Evolutionary conservation across 2,329 filamentous ascomycete genomes (phyloP).

Genomic region (Ceratocystis huliohia): DNA sequence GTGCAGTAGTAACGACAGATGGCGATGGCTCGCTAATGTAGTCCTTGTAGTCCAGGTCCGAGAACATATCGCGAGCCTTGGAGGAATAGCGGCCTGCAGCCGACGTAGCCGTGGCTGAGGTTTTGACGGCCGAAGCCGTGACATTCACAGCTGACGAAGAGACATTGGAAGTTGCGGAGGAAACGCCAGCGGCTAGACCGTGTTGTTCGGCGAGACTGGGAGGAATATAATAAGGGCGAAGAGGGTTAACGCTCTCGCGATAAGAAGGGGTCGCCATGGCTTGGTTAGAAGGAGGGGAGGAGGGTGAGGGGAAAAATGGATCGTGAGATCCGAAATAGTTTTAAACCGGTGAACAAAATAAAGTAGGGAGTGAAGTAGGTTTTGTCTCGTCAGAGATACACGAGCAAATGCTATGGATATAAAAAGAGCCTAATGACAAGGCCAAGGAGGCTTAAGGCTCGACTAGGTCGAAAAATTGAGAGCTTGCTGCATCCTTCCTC

Average conservation of each 20-base stretch:
- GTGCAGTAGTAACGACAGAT: conserved; percentile 54
- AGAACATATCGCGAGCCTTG: conserved; percentile 72
- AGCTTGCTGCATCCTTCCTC: conserved; percentile 19
- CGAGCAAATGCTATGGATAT: neutral
- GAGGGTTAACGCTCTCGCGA: conserved; percentile 45
- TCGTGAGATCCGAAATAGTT: neutral
- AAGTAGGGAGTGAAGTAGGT: neutral
- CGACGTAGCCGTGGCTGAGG: conserved; percentile 22
- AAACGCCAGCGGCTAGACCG: conserved; percentile 28
- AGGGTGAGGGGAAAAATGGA: neutral
- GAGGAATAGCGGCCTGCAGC: conserved; percentile 34
- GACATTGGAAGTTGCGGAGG: conserved; percentile 34
- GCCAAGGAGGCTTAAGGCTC: conserved; percentile 18
- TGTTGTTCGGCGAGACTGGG: conserved; percentile 39
- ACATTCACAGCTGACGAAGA: conserved; percentile 30
- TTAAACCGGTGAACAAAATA: neutral
- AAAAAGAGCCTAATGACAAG: conserved; percentile 16
- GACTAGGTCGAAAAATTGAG: conserved; percentile 21
- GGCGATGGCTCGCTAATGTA: conserved; percentile 68
- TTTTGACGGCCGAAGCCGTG: conserved; percentile 35
- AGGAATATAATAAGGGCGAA: conserved; percentile 58
- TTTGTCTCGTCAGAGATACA: conserved; percentile 1
- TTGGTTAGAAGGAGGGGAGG: neutral
- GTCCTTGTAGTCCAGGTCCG: conserved; percentile 83
- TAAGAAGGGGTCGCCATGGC: conserved; percentile 31